A percentile compares a stretch with the other conserved stretches of the same genome.
Evolutionary conservation across 1,139 yeast genomes (phyloP).

Genomic region (Magnusiomyces sp.): DNA sequence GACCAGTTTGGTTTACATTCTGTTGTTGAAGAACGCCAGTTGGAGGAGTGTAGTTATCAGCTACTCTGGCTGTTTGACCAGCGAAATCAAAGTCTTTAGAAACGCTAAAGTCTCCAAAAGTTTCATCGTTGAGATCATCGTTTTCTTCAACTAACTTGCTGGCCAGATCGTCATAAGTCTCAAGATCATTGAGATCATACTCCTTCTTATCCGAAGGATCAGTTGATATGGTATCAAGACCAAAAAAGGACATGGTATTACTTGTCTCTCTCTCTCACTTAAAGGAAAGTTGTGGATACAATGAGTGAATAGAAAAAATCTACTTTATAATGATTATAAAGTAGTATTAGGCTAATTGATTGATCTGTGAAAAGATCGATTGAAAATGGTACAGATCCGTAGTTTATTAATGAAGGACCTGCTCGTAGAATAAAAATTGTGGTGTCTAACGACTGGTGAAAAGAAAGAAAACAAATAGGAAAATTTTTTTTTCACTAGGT

Average conservation of each 20-base stretch:
- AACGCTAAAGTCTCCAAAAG: conserved; percentile 69
- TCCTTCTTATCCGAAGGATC: conserved; percentile 23
- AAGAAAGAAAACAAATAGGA: neutral
- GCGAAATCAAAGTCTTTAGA: conserved; percentile 68
- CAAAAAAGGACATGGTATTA: conserved; percentile 36
- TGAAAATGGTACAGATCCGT: too few species aligned
- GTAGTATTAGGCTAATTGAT: too few species aligned
- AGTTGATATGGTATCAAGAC: conserved; percentile 27
- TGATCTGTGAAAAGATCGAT: too few species aligned
- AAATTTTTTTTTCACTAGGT: neutral
- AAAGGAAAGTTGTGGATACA: neutral
- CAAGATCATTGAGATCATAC: conserved; percentile 54
- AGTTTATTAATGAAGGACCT: too few species aligned
- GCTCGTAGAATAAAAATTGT: too few species aligned
- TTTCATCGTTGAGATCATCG: conserved; percentile 79
- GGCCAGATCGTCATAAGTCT: conserved; percentile 66
- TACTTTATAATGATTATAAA: too few species aligned
- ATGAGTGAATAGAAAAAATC: too few species aligned
- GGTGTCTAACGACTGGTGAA: neutral
- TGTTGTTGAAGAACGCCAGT: conserved; percentile 16
- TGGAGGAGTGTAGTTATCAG: conserved; percentile 26
- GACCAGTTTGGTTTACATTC: conserved; percentile 13
- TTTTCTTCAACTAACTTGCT: conserved; percentile 59
- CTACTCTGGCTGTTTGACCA: conserved; percentile 33
- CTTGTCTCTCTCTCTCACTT: too few species aligned